phyloP scores from a whole-genome alignment of 495 filamentous ascomycete genomes.

The Xylaria scruposa region DNA sequence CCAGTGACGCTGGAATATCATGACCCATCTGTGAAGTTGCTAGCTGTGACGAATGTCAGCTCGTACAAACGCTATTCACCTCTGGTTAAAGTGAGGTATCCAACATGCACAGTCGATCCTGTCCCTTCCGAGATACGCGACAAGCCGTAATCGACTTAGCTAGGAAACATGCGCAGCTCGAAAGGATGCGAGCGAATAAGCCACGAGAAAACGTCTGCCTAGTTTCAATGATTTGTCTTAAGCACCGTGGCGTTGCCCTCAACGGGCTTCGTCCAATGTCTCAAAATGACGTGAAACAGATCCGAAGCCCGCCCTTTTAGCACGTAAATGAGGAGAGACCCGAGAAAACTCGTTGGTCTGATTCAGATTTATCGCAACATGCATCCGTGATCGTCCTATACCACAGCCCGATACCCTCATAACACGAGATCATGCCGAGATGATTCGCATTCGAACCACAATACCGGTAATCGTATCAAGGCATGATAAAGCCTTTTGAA shows the following conservation, averaged over 20 bases:
- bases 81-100: background rate
- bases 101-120: background rate
- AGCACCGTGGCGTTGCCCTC: background rate
- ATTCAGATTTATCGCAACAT: constrained; percentile 6
- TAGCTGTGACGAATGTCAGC: constrained; percentile 8
- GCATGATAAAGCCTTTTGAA: background rate
- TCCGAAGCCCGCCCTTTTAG: background rate
- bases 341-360: background rate
- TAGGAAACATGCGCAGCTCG: background rate
- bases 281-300: background rate
- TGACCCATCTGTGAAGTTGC: background rate
- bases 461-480: background rate
- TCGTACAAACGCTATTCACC: background rate
- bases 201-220: background rate
- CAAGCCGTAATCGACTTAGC: background rate
- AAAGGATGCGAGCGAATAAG: too few relatives aligned
- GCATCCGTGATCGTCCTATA: background rate
- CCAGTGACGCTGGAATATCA: background rate
- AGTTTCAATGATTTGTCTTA: background rate
- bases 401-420: background rate
- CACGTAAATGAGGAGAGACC: background rate
- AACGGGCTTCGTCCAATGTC: background rate
- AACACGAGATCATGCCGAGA: background rate
- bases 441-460: constrained; percentile 1
- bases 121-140: background rate